Evolutionary conservation across 169 alveolate species (phyloP), one percentile per base, ranked within the genome.

Genomic region (Cryptosporidium parvum): DNA sequence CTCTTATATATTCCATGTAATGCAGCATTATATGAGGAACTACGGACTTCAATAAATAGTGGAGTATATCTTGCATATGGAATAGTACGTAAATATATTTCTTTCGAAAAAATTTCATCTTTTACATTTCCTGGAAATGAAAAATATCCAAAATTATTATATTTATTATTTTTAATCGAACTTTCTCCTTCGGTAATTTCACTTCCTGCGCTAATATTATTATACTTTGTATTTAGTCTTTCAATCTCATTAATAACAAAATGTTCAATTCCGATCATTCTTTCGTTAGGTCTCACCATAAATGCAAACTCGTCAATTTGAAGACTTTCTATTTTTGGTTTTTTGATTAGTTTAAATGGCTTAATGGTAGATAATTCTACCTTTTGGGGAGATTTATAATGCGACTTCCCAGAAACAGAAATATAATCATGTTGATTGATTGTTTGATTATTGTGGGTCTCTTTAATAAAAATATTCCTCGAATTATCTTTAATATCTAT

Each of bases 261-360:
- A 44, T 65, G 42, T 18, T 80, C 89, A 65, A 80, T 80, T 62
- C 89, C 89, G 4, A 80, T 42, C 89, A 80, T 80, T 39, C 89
- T 58, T 45, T 80, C 89, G 29, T 80, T 80, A 26, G 89, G 89
- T 35, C 89, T 80, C 6, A 80, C 89, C 89, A 80, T 80, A 39
- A 80, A 80, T 23, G 89, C 75, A 62, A 80, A 80, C 62, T 80
- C 89, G 21, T 80, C 75, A 8, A 44, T 33, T 59, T 37, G 67
- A 14, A 80, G 31, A 23, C 44, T 80, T n/a, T 80, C 75, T 31
- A 65, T 31, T 59, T 61, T 23, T 16, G 89, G 89, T 29, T 39
- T 80, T 65, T 80, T 65, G 3, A 59, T 80, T 26, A 80, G n/a
- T 35, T 80, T 59, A 62, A 62, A 62, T 44, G 89, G 75, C 44